Base-by-base conservation (phyloP, 257 asterid species). In the Capsicum rhomboideum region DNA sequence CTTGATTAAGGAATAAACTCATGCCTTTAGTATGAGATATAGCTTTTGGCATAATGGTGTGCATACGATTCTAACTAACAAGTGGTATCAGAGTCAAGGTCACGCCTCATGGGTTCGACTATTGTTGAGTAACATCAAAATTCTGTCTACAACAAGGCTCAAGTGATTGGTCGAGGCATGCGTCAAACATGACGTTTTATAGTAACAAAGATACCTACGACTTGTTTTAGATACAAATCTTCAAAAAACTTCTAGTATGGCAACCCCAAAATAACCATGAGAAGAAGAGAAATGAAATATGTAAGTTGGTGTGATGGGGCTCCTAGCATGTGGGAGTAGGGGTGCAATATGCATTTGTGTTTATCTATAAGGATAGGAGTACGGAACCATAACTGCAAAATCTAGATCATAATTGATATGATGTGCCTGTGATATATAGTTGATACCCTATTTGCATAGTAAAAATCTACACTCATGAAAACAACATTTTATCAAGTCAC, bases 391-490 rank as follows among this genome's bases (percentile, higher is more conserved):
- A 66, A 66, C 37, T 66, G 21, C 74, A 74, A 46, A 74, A 74
- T 46, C 80, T 11, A 11, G 20, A 44, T 44, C 11, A 44, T 13
- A 21, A 46, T 72, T 72, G 55, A 72, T 44, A 21, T 72, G 79
- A 44, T 74, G 80, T 74, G 58, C 40, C 9, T 71, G 7, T 72
- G 79, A 34, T 34, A 34, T 34, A 46, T 74, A 74, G 80, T 4
- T 23, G 1, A 8, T 46, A 26, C 53, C 56, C 37, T n/a, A 72
- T 69, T 69, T 64, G 13, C 10, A 11, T 14, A 49, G 42, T 74
- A 49, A 74, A 4, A 23, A 6, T 6, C 0, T 74, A 21, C 23
- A 7, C 23, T 14, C 40, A 23, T 31, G 20, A 21, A 46, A 44
- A 21, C 11, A 44, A 74, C 80, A 44, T 3, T 72, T 64, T 28